Evolutionary conservation across 805 yeast genomes (phyloP).

Genomic region (Hanseniaspora occidentalis): DNA sequence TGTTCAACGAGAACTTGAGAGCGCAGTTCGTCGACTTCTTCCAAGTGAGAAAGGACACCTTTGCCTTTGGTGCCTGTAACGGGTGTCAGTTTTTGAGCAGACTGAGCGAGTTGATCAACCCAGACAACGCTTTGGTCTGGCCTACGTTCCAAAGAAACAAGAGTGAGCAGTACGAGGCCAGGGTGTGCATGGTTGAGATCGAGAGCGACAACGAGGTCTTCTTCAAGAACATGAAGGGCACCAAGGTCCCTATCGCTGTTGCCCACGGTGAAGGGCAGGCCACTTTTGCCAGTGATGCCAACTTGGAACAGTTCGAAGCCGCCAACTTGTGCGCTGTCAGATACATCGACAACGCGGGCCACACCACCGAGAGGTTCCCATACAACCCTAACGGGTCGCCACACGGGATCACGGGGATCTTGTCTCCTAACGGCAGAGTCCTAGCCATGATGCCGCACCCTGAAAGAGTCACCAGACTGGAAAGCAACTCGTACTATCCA

Average conservation of each 20-base stretch:
- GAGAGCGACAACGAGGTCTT: slow-evolving; percentile 53
- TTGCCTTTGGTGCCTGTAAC: slow-evolving; percentile 96
- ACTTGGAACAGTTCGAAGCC: slow-evolving; percentile 36
- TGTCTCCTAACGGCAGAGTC: slow-evolving; percentile 86
- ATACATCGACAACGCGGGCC: slow-evolving; percentile 86
- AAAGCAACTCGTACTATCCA: slow-evolving; percentile 88
- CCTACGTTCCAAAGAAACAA: slow-evolving; percentile 85
- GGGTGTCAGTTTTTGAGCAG: slow-evolving; percentile 95
- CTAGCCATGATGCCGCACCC: slow-evolving; percentile 99
- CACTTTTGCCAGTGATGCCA: slow-evolving; percentile 37
- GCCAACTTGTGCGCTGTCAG: slow-evolving; percentile 53
- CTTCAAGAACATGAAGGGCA: slow-evolving; percentile 85
- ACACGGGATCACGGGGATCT: slow-evolving; percentile 83
- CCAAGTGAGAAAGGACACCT: slow-evolving; percentile 78
- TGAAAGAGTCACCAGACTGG: slow-evolving; percentile 82
- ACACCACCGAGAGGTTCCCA: slow-evolving; percentile 72
- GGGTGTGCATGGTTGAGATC: slow-evolving; percentile 81
- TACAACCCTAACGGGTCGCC: slow-evolving; percentile 96
- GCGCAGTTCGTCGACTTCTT: slow-evolving; percentile 69
- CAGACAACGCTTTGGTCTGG: slow-evolving; percentile 85
- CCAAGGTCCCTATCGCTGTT: slow-evolving; percentile 88
- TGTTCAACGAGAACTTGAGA: slow-evolving; percentile 70
- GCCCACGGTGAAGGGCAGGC: slow-evolving; percentile 99
- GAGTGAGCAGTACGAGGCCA: slow-evolving; percentile 93
- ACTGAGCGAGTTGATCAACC: slow-evolving; percentile 65